Base-by-base conservation (phyloP, 2,329 filamentous ascomycete species). In the Alternaria sp. region DNA sequence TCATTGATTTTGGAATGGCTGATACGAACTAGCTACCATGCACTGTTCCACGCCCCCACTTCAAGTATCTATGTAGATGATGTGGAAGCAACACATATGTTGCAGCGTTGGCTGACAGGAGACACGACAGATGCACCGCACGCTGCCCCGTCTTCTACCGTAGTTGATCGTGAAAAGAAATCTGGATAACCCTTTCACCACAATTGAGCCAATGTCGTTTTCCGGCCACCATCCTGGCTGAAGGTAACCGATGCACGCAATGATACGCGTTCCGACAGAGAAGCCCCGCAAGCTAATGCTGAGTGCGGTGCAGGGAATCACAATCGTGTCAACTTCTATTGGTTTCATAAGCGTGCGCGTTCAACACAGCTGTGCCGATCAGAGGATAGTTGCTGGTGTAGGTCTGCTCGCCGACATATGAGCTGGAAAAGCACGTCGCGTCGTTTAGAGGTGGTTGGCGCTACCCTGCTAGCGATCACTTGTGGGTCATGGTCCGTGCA, bases 401-500 rank as follows among this genome's bases (percentile, higher is more conserved):
- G 34, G 34, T 49, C 28, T 47, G 24, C 44, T 56, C 51, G 52
- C 38, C 57, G 52, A 55, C 36, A 28, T 54, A 28, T 22, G 46
- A n/a, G 11, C 44, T n/a, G 16, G 44, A 59, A 59, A 59, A 59
- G 57, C 57, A 59, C 44, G 30, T 51, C 51, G 30, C 28, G 22
- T 22, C 46, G 32, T 41, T 43, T 12, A 20, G 3, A 39, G 41
- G 22, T 24, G 39, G 18, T 12, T 38, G 39, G 26, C 44, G 18
- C 38, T 56, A 34, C 38, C 44, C 52, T 56, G 20, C 32, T 7
- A 42, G 24, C 44, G 46, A 59, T 56, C 52, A 30, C 14, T 22
- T 51, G 32, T 42, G 52, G 52, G 22, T 38, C 6, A 3, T 8
- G 7, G 51, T 14, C 39, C 39, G 39, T 53, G 51, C 51, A 24